A percentile compares a stretch with the other conserved stretches of the same genome.
These are phyloP conservation scores for Hypomontagnella submonticulosa DNA, from an alignment of 495 filamentous ascomycete genomes.

Conservation along the genomic window DNA sequence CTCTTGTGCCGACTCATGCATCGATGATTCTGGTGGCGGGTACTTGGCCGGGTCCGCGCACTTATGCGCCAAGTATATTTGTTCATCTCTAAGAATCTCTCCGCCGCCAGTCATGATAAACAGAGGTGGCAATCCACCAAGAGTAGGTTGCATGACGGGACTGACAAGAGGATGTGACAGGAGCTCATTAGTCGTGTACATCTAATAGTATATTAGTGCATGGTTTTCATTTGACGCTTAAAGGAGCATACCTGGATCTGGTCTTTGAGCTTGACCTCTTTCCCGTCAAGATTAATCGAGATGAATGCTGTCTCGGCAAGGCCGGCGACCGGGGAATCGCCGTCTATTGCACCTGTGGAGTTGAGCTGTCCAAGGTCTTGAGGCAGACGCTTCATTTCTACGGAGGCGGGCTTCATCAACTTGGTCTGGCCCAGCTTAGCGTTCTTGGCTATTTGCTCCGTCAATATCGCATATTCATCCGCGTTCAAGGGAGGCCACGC, in stretches of 20 bases:
- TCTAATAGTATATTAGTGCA: constrained; percentile 51
- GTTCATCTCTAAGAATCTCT: constrained; percentile 90
- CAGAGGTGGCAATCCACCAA: constrained; percentile 89
- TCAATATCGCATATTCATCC: constrained; percentile 64
- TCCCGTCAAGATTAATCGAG: constrained; percentile 75
- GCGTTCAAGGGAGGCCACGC: constrained; percentile 92
- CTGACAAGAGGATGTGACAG: constrained; percentile 90
- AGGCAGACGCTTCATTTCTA: constrained; percentile 37
- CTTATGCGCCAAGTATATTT: constrained; percentile 95
- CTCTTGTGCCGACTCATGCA: constrained; percentile 69
- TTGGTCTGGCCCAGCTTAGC: constrained; percentile 19
- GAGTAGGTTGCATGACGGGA: constrained; percentile 82
- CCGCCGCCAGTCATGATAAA: constrained; percentile 87
- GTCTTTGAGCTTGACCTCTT: constrained; percentile 78
- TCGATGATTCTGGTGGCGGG: constrained; percentile 70
- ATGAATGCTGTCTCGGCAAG: constrained; percentile 57
- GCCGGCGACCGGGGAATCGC: constrained; percentile 33
- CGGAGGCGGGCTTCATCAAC: constrained; percentile 27
- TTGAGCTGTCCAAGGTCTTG: constrained; percentile 33
- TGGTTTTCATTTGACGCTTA: neutral
- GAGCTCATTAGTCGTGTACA: constrained; percentile 91
- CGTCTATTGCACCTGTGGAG: constrained; percentile 11
- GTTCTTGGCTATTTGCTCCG: constrained; percentile 54
- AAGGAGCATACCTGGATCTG: constrained; percentile 75
- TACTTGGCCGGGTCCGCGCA: constrained; percentile 83